Evolutionary conservation across 352 stramenopile species (phyloP), one percentile per base, ranked within the genome.

Genomic region (Phytophthora nicotianae): DNA sequence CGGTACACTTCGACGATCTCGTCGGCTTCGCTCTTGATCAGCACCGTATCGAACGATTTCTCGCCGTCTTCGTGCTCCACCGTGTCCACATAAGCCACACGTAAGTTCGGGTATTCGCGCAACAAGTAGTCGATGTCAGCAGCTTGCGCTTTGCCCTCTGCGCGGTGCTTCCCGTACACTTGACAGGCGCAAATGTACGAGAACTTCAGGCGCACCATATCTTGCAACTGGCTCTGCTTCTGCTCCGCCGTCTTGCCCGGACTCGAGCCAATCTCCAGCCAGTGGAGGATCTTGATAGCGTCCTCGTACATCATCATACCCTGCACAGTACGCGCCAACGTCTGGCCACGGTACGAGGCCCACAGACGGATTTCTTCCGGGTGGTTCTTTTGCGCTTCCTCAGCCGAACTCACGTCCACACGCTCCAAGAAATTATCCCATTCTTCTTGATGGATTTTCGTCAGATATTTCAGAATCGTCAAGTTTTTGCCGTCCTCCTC

Each of bases 241-340:
- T 92, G 81, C 42, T 92, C 85, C 0, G 76, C 81, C 1, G 62
- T 72, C 53, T 88, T 88, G 50, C 79, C 79, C 5, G 78, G 68
- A 17, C 67, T 88, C 10, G 83, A 91, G 13, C 85, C 85, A 51
- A 94, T 91, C 52, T 94, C 85, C 45, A 94, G 58, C 85, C 85
- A 94, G 62, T 94, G 85, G 26, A 94, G 35, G 48, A 95, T 91
- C 71, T 93, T 95, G 59, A 95, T 92, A 19, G 84, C 84, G 51
- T 93, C 84, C 60, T 93, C 83, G 47, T 95, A 95, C 70, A 93
- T 81, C 83, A 93, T 93, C 83, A 95, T 93, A 14, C 86, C 86
- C 45, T 91, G 83, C 24, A 93, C 83, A 1, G 86, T 93, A 58
- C 86, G 82, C 13, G 82, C 76, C 19, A 95, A 68, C 26, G 86